phyloP scores from a whole-genome alignment of 345 rosid species.

The Euphorbia pulcherrima region DNA sequence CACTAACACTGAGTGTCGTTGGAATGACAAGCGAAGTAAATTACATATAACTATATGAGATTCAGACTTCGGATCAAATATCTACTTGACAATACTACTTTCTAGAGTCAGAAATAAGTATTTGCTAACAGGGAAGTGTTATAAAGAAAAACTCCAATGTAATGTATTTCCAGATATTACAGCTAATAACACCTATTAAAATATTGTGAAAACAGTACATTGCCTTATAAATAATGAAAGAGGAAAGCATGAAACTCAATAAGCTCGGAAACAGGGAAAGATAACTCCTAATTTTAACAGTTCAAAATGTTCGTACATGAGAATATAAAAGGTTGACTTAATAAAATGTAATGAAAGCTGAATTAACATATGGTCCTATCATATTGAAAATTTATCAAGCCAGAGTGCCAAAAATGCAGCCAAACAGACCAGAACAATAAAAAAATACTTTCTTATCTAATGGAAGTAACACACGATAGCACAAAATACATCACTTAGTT shows the following conservation, averaged over 20 bases:
- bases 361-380: neutral
- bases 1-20: slow-evolving; percentile 4
- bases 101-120: slow-evolving; percentile 1
- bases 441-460: neutral
- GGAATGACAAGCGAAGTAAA: neutral
- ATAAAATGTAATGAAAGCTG: neutral
- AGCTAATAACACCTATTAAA: neutral
- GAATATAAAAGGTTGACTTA: neutral
- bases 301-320: neutral
- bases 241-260: neutral
- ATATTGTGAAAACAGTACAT: neutral
- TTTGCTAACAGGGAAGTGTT: neutral
- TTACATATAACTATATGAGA: slow-evolving; percentile 1
- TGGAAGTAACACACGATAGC: slow-evolving; percentile 1
- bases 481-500: neutral
- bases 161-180: neutral
- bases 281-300: neutral
- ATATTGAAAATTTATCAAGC: neutral
- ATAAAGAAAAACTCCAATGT: neutral
- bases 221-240: neutral
- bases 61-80: neutral
- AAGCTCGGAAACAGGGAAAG: neutral
- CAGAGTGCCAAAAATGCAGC: neutral
- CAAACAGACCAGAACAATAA: neutral
- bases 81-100: neutral